Conservation (phyloP, 768 basidiomycete genomes). For the Lactarius akahatsu region DNA sequence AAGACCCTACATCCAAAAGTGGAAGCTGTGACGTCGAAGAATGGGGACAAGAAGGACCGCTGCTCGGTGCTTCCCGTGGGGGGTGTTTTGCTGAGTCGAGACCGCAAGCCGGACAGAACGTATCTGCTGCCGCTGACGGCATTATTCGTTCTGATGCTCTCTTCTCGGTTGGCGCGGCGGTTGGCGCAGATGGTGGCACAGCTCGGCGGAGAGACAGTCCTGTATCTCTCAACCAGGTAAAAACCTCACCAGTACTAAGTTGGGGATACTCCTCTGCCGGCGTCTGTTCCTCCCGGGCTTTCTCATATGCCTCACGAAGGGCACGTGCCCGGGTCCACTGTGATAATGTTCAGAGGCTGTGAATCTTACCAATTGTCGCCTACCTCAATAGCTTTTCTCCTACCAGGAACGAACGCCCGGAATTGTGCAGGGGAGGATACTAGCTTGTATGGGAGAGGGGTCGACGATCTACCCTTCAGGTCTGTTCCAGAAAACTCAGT, state of each 20-base stretch:
- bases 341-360: conserved; percentile 11
- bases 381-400: conserved; percentile 51
- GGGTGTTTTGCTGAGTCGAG: neutral
- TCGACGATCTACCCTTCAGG: conserved; percentile 36
- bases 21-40: conserved; percentile 14
- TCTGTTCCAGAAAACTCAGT: conserved; percentile 34
- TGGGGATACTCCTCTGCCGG: conserved; percentile 30
- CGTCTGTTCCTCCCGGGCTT: conserved; percentile 30
- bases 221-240: conserved; percentile 45
- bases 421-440: conserved; percentile 39
- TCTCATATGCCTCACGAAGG: conserved; percentile 41
- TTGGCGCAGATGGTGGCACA: conserved; percentile 20
- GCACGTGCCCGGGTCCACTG: conserved; percentile 50
- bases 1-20: conserved; percentile 18
- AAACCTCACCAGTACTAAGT: conserved; percentile 45
- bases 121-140: conserved; percentile 7
- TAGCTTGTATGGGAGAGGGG: conserved; percentile 42
- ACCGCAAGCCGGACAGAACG: conserved; percentile 24
- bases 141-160: conserved; percentile 6
- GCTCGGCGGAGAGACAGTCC: conserved; percentile 40
- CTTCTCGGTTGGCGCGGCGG: conserved; percentile 10
- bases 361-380: conserved; percentile 23
- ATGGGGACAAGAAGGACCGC: conserved; percentile 1
- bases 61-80: conserved; percentile 14
- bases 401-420: conserved; percentile 40